Percentiles rank a stretch among this genome's conserved stretches.
phyloP scores from a whole-genome alignment of 495 filamentous ascomycete species.

The Arthonia radiata region DNA sequence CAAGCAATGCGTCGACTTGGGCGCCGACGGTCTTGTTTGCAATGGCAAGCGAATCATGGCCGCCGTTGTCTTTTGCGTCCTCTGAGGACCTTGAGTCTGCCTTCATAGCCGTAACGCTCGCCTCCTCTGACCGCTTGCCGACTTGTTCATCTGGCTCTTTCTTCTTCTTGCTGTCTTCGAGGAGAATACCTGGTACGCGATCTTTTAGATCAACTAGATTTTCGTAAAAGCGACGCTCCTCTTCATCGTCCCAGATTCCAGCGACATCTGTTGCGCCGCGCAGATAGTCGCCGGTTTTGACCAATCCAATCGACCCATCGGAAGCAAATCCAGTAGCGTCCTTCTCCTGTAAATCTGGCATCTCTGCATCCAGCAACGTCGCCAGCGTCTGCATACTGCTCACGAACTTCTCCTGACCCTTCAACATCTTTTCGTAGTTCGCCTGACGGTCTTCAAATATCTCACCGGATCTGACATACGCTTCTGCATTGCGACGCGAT shows the following conservation, averaged over 20 bases:
- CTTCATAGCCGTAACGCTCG: slow-evolving; percentile 14
- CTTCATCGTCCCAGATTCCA: slow-evolving; percentile 99
- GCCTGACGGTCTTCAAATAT: slow-evolving; percentile 95
- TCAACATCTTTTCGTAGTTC: slow-evolving; percentile 80
- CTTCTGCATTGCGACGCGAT: slow-evolving; percentile 82
- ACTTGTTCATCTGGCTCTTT: slow-evolving; percentile 35
- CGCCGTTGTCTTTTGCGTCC: no score
- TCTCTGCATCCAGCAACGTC: slow-evolving; percentile 71
- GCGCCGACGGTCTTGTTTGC: slow-evolving; percentile 94
- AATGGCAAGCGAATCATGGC: slow-evolving; percentile 76
- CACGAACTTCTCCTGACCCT: slow-evolving; percentile 73
- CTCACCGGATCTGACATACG: slow-evolving; percentile 94
- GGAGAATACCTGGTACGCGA: slow-evolving; percentile 74
- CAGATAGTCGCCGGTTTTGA: slow-evolving; percentile 82
- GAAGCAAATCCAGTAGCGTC: slow-evolving; percentile 36
- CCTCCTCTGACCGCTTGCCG: slow-evolving; percentile 15
- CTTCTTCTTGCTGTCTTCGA: slow-evolving; percentile 92
- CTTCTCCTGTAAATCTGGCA: slow-evolving; percentile 76
- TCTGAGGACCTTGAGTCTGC: slow-evolving; percentile 30
- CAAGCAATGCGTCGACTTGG: slow-evolving; percentile 77
- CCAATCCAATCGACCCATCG: slow-evolving; percentile 65
- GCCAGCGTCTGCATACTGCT: slow-evolving; percentile 78
- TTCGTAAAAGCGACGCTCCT: slow-evolving; percentile 93
- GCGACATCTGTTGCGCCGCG: slow-evolving; percentile 72
- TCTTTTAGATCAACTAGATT: slow-evolving; percentile 87